These are phyloP conservation scores for Alternaria arborescens DNA, from an alignment of 2,329 filamentous ascomycete genomes.

Conservation along the genomic window DNA sequence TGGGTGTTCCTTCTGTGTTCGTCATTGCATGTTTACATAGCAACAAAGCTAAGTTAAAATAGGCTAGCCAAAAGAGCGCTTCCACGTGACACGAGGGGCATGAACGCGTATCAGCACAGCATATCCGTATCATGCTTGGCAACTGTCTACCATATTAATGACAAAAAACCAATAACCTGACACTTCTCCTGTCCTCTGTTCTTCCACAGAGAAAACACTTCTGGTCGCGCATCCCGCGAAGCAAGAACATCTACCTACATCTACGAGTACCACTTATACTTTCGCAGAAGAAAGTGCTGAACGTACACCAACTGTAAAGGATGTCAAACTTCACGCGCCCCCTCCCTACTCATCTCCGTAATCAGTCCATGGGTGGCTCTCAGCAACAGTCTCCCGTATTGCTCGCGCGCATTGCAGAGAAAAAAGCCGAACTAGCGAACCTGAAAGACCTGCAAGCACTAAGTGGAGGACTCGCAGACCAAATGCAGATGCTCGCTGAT, in stretches of 20 bases:
- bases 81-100: constrained; percentile 41
- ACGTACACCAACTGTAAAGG: background rate
- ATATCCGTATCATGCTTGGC: background rate
- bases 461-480: constrained; percentile 77
- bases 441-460: constrained; percentile 80
- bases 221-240: background rate
- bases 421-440: constrained; percentile 82
- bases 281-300: constrained; percentile 1
- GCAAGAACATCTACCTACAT: background rate
- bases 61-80: constrained; percentile 12
- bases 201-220: too few species aligned
- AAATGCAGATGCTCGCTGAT: constrained; percentile 83
- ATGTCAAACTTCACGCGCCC: constrained; percentile 55
- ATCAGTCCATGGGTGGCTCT: constrained; percentile 50
- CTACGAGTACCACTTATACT: background rate
- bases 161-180: background rate
- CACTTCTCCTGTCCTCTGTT: background rate
- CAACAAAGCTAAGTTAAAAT: constrained; percentile 27
- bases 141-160: background rate
- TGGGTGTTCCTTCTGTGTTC: constrained; percentile 11
- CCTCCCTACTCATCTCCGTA: constrained; percentile 72
- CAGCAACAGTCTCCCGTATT: constrained; percentile 73
- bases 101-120: constrained; percentile 16
- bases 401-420: constrained; percentile 80
- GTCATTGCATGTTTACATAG: constrained; percentile 43